These are phyloP conservation scores for Cetradonia linearis DNA, from an alignment of 495 filamentous ascomycete genomes.

Conservation along the genomic window DNA sequence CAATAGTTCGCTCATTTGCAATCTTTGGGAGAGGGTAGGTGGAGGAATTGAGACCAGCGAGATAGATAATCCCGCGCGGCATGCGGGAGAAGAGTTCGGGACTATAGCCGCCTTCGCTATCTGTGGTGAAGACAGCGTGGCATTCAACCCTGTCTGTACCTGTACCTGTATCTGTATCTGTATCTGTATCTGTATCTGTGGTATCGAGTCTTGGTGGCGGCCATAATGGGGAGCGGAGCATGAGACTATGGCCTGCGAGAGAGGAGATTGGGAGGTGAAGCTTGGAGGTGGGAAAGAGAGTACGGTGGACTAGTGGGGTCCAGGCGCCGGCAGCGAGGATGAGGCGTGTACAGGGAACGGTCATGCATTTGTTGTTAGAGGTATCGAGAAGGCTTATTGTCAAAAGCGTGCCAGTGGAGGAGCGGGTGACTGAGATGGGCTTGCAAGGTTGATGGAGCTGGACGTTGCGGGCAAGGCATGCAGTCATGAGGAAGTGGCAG, in stretches of 20 bases:
- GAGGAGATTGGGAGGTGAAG: slow-evolving; percentile 44
- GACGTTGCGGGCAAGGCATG: slow-evolving; percentile 50
- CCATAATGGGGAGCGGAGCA: slow-evolving; percentile 54
- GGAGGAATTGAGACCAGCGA: slow-evolving; percentile 60
- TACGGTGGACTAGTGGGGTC: slow-evolving; percentile 50
- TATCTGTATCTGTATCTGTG: slow-evolving; percentile 20
- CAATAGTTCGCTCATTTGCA: slow-evolving; percentile 39
- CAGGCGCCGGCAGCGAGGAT: slow-evolving; percentile 62
- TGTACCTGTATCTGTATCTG: slow-evolving; percentile 24
- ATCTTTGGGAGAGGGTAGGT: slow-evolving; percentile 46
- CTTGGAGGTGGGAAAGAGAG: slow-evolving; percentile 50
- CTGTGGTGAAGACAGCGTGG: slow-evolving; percentile 61
- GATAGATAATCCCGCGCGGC: slow-evolving; percentile 53
- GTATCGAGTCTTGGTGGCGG: slow-evolving; percentile 23
- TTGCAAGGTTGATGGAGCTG: slow-evolving; percentile 54
- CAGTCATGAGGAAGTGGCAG: slow-evolving; percentile 52
- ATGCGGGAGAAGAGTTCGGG: slow-evolving; percentile 65
- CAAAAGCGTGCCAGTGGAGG: slow-evolving; percentile 37
- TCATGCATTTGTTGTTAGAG: slow-evolving; percentile 23
- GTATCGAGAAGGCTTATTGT: slow-evolving; percentile 39
- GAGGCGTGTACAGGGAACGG: slow-evolving; percentile 43
- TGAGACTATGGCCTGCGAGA: slow-evolving; percentile 62
- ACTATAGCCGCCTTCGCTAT: slow-evolving; percentile 42
- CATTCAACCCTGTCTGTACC: too few species aligned
- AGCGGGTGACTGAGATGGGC: slow-evolving; percentile 42